Percentiles rank a stretch among this genome's conserved stretches.
Evolutionary conservation across 2,329 filamentous ascomycete genomes (phyloP).

Genomic region (Cadophora sp.): DNA sequence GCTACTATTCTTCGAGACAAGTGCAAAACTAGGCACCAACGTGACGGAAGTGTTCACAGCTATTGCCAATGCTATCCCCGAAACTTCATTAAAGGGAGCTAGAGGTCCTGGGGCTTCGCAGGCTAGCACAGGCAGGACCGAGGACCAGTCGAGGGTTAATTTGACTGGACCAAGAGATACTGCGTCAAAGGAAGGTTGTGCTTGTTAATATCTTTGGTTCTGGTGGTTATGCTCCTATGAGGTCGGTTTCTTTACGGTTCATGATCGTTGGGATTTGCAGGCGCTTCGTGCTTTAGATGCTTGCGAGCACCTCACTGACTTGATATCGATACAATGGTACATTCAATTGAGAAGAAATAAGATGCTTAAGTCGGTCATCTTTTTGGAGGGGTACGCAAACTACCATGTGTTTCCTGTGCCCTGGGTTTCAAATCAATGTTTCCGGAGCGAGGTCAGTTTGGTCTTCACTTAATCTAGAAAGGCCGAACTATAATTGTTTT

Average conservation of each 20-base stretch:
- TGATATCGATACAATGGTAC: conserved; percentile 39
- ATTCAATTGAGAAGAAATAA: conserved; percentile 14
- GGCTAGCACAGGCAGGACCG: conserved; percentile 60
- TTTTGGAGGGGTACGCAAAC: too few species aligned
- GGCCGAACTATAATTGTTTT: too few species aligned
- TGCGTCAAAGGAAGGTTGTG: conserved; percentile 88
- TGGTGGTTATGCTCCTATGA: conserved; percentile 24
- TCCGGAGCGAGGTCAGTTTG: too few species aligned
- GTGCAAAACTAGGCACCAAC: conserved; percentile 93
- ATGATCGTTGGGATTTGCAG: conserved; percentile 33
- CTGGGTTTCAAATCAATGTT: too few species aligned
- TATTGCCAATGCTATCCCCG: conserved; percentile 96
- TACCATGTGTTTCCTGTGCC: too few species aligned
- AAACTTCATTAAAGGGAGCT: conserved; percentile 91
- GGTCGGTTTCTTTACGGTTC: conserved; percentile 28
- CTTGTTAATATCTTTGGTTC: conserved; percentile 63
- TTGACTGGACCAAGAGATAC: conserved; percentile 75
- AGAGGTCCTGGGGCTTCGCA: conserved; percentile 71
- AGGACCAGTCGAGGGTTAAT: conserved; percentile 81
- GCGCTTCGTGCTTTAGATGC: conserved; percentile 30
- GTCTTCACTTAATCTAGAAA: too few species aligned
- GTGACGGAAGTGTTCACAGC: conserved; percentile 97
- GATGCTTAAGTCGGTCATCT: not conserved
- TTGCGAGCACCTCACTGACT: conserved; percentile 29
- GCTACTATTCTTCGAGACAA: conserved; percentile 96